Evolutionary conservation across 805 yeast genomes (phyloP), one percentile per base, ranked within the genome.

Genomic region (Yarrowia deformans): DNA sequence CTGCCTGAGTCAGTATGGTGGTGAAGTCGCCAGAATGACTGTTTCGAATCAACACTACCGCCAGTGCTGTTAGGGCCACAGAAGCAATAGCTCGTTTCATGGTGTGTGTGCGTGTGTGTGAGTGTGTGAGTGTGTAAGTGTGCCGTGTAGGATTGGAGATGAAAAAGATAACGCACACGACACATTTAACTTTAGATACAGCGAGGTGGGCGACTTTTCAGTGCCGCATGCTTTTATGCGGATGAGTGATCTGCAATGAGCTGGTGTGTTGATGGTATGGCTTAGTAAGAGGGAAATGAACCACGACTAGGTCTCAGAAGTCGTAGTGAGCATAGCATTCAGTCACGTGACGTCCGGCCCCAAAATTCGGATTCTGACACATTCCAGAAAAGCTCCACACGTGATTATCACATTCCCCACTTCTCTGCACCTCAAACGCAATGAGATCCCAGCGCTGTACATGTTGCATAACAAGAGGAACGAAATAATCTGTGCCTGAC

Each of bases 101-200:
- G 63, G 37, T 56, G 39, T 2, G 29, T 23, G 29, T 23, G 29
- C 4, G 29, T 23, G 37, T 56, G 39, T 2, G 29, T 23, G 29
- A 2, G 29, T 23, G 29, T 23, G 29, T 23, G 4, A 23, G 29
- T 23, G 29, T 23, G 29, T 23, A 23, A 23, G 29, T 52, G 46
- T 39, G 60, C 45, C 63, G 46, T 40, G 37, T 56, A 23, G 29
- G 29, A 23, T 2, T 19, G 48, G 8, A 40, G 63, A 56, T 56
- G 63, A 40, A 56, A 56, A 56, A 56, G 63, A 56, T 56, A 56
- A 56, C 48, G 63, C 46, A 42, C 48, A 56, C 63, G 48, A 29
- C 48, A 56, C 48, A 42, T 39, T 56, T 40, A 56, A 42, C 63
- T 56, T 56, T 56, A 8, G 63, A 56, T 56, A 56, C 63, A 48